A percentile compares a stretch with the other conserved stretches of the same genome.
These are phyloP conservation scores for Blastobotrys terrestris DNA, from an alignment of 805 yeast species.

Conservation along the genomic window DNA sequence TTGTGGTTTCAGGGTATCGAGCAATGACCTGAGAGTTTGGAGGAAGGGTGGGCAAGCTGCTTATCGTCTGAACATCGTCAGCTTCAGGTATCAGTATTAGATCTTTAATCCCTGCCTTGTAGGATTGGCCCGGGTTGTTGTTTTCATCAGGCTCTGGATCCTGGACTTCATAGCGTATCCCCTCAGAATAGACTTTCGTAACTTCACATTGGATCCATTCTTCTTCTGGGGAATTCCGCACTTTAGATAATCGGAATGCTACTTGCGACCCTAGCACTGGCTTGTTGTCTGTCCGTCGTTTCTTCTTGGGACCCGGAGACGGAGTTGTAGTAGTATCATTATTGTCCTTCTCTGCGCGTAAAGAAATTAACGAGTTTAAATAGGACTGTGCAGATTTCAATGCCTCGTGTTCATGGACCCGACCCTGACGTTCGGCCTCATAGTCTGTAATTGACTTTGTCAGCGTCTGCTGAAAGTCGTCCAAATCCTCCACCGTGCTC, in stretches of 20 bases:
- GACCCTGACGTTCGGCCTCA: neutral
- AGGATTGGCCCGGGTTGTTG: slow-evolving; percentile 80
- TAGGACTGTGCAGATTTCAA: neutral
- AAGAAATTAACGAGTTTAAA: neutral
- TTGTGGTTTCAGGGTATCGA: slow-evolving; percentile 94
- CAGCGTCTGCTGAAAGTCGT: neutral
- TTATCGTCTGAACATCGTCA: slow-evolving; percentile 26
- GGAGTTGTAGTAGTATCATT: neutral
- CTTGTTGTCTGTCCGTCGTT: slow-evolving; percentile 1
- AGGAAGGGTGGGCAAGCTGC: slow-evolving; percentile 46
- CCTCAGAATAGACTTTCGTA: slow-evolving; percentile 66
- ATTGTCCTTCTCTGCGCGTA: neutral
- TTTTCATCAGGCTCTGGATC: slow-evolving; percentile 98
- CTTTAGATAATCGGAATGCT: slow-evolving; percentile 61
- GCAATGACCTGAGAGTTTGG: slow-evolving; percentile 81
- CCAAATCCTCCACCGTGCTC: slow-evolving; percentile 1
- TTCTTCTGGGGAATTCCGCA: slow-evolving; percentile 58
- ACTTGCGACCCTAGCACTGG: slow-evolving; percentile 64
- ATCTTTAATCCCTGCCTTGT: slow-evolving; percentile 78
- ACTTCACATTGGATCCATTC: slow-evolving; percentile 98
- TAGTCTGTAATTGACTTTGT: neutral
- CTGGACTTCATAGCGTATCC: slow-evolving; percentile 75
- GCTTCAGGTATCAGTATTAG: slow-evolving; percentile 54
- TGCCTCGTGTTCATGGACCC: neutral
- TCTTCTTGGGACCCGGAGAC: neutral